Evolutionary conservation across 495 filamentous ascomycete genomes (phyloP).

Genomic region (Penicillium robsamsonii): DNA sequence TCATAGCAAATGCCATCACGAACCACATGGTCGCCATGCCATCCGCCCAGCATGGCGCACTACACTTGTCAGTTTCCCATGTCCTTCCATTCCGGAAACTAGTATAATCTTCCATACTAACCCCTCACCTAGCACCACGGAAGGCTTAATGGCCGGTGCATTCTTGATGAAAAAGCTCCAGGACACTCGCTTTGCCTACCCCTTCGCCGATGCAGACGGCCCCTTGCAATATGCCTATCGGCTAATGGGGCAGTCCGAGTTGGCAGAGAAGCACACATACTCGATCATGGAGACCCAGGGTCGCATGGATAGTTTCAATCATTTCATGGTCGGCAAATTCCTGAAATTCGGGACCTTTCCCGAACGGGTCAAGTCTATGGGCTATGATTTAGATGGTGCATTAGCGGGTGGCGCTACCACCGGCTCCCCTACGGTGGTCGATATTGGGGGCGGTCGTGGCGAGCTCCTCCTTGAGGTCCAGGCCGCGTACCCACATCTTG

Average conservation of each 20-base stretch:
- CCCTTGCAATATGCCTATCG: constrained; percentile 38
- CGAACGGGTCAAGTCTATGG: constrained; percentile 24
- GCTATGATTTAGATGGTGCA: constrained; percentile 33
- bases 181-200: constrained; percentile 35
- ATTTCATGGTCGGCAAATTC: constrained; percentile 45
- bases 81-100: no score
- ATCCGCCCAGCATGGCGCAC: constrained; percentile 37
- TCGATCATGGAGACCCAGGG: constrained; percentile 38
- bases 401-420: constrained; percentile 21
- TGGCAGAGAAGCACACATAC: constrained; percentile 36
- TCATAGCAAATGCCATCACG: constrained; percentile 34
- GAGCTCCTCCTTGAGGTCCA: constrained; percentile 50
- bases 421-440: constrained; percentile 41
- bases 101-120: neutral
- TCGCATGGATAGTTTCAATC: constrained; percentile 43
- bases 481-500: constrained; percentile 38
- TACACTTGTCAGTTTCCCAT: constrained; percentile 35
- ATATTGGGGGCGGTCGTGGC: constrained; percentile 55
- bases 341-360: constrained; percentile 31
- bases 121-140: constrained; percentile 30
- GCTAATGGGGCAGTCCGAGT: constrained; percentile 30
- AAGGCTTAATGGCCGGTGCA: constrained; percentile 35
- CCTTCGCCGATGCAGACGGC: constrained; percentile 33
- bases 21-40: constrained; percentile 35
- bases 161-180: constrained; percentile 39